Base-by-base conservation (phyloP, 768 basidiomycete species). In the Guyanaporus albipodus region DNA sequence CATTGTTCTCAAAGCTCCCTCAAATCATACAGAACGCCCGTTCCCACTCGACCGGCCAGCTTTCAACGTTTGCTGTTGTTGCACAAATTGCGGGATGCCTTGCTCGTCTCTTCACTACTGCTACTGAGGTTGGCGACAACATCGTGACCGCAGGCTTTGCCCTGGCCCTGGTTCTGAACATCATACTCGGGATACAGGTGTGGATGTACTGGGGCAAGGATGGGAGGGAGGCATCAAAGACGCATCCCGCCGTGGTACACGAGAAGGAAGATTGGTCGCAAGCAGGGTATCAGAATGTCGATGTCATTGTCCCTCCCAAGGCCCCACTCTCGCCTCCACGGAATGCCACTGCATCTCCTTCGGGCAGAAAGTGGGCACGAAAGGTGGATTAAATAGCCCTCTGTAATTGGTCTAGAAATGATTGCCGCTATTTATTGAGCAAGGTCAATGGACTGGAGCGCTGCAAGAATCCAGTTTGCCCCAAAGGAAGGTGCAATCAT, bases 31-130 rank as follows among this genome's bases (percentile, higher is more conserved):
- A 89, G 57, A 99, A 96, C 72, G 64, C 79, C 46, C 78, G 78
- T 36, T 73, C 80, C 5, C 68, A 75, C 39, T 89, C 85, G 7
- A 98, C 96, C 0, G 96, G 96, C 10, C 92, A 97, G 60, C 85
- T 99, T 33, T 94, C 91, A 10, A 81, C 91, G 0, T 90, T 99
- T 60, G 92, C 93, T 21, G 91, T 98, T 29, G 70, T 90, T 58
- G 78, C 91, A 41, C 91, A 95, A 53, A 78, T 98, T 31, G 76
- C 75, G 1, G 95, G 96, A 19, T 96, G 93, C 66, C 71, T 91
- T 29, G 96, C 95, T 0, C 76, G 96, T 36, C 72, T 98, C 14
- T 98, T 93, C 74, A 99, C 96, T 7, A 97, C 92, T 11, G 77
- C 83, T 9, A 86, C 85, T 26, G 95, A 98, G 65, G 85, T 96